Base-by-base conservation (phyloP, 2,329 filamentous ascomycete genomes). In the Teratosphaeria nubilosa region DNA sequence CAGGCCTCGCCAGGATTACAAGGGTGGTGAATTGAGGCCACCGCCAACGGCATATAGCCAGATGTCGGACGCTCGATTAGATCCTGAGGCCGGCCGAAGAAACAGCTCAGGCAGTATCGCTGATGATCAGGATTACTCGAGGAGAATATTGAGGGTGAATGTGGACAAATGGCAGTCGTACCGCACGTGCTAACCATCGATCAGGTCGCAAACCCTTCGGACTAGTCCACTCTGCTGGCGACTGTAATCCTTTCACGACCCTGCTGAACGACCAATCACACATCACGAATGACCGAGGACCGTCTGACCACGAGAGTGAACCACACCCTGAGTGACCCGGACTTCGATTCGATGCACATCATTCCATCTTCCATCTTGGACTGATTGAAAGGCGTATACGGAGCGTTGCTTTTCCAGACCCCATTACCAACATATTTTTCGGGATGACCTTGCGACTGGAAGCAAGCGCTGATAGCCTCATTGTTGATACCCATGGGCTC, bases 41-140 rank as follows among this genome's bases (percentile, higher is more conserved):
- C 83, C 85, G 1, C 76, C 76, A 55, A 84, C 75, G 81, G 83
- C 71, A 82, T 86, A 61, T 79, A 84, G 74, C 31, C 90, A 88
- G 10, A 86, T 89, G 76, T 84, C 84, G 14, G 92, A 97, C 71
- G 86, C 88, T 50, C 85, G 92, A 57, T 84, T 96, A 58, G 92
- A 97, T 64, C 90, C 91, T 7, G 86, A 80, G 58, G 83, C 91
- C 20, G 59, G 62, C 31, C 57, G 60, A 56, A 48, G 64, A 51
- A 64, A 66, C 51, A 96, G 92, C 75, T 90, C 94, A 69, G 92
- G 92, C 66, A 96, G 91, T 74, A 96, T 97, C 73, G 92, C 91
- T 56, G 92, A 97, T 73, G 95, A 96, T 75, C 86, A 95, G 75
- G 92, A 97, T 74, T 97, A 96, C 77, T 96, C 92, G 62, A 85